Base-by-base conservation (phyloP, 345 rosid genomes). In the Corymbia maculata region DNA sequence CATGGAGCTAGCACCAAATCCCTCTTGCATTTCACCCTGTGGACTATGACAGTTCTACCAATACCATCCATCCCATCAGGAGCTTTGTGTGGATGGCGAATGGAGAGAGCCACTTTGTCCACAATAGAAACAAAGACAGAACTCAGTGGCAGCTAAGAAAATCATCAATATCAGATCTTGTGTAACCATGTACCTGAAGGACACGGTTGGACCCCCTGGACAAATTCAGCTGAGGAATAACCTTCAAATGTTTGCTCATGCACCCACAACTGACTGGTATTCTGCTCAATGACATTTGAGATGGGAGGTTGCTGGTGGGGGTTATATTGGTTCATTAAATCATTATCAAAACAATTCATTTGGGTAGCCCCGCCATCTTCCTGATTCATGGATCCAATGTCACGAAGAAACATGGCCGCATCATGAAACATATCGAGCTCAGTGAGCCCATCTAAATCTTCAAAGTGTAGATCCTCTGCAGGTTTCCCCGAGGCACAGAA, bases 341-440 rank as follows among this genome's bases (percentile, higher is more conserved):
- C 70, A 89, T 89, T 51, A 9, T 85, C 93, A 6, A 86, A 30
- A 42, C 75, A 19, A 89, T 59, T 85, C 50, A 79, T 6, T 47
- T 85, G 84, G 8, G 55, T 49, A 89, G 82, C 44, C 21, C 91
- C 90, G 51, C 87, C 68, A 30, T 88, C 86, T 22, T 51, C 93
- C 87, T 89, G 94, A 52, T 86, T 92, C 88, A 85, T 51, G 88
- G 94, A 87, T 26, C 90, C 94, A 52, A 94, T 87, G 70, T 92
- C 94, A 32, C 55, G 88, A 55, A 89, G 89, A 92, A 95, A 94
- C 94, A 93, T 90, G 61, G 87, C 89, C 8, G 94, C 90, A 90
- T 95, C 96, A 53, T 92, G 91, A 91, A 75, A 91, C 44, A 92
- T 85, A 50, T 95, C 98, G 87, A 93, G 14, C 52, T 92, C 96